Base-by-base conservation (phyloP, 2,329 filamentous ascomycete genomes). In the Aspergillus persii region DNA sequence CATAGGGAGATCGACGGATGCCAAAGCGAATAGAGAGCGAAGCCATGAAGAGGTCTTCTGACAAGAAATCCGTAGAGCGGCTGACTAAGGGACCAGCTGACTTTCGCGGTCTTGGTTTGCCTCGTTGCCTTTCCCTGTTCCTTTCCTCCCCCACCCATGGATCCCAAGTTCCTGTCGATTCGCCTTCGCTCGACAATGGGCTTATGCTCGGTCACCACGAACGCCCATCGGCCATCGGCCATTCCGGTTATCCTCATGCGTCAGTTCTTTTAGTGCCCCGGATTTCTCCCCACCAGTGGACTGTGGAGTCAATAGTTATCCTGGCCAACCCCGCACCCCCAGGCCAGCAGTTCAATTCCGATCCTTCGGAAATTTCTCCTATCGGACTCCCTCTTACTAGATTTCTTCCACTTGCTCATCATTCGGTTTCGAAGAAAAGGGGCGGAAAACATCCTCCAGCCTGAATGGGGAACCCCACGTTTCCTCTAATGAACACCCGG, bases 351-450 rank as follows among this genome's bases (percentile, higher is more conserved):
- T 33, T 50, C 29, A 48, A 61, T 52, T 56, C 60, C 60, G 57
- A 47, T 39, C 27, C 39, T 33, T 52, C 29, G 61, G 61, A 63
- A 63, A 59, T 53, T 61, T 61, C 59, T 63, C 61, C 61, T 33
- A 2, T 49, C 36, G 29, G 30, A 8, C n/a, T 26, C 23, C 33
- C 27, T 18, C 27, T 8, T 27, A 48, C 33, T 39, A 39, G 36
- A 33, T 26, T 12, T 50, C 11, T 29, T 30, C n/a, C 23, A 31
- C 49, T 53, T 50, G 11, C 31, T 4, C 29, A 6, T 27, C n/a
- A 12, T 33, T 12, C 23, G 4, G 4, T 12, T 6, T 29, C 5
- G n/a, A 9, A 23, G 8, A 26, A 18, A 30, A 47, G 18, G 47
- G 29, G 33, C 53, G 50, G 50, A 54, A 57, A 57, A 59, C 4